Evolutionary conservation across 2,329 filamentous ascomycete genomes (phyloP), one percentile per base, ranked within the genome.

Genomic region (Diaporthe amygdali): DNA sequence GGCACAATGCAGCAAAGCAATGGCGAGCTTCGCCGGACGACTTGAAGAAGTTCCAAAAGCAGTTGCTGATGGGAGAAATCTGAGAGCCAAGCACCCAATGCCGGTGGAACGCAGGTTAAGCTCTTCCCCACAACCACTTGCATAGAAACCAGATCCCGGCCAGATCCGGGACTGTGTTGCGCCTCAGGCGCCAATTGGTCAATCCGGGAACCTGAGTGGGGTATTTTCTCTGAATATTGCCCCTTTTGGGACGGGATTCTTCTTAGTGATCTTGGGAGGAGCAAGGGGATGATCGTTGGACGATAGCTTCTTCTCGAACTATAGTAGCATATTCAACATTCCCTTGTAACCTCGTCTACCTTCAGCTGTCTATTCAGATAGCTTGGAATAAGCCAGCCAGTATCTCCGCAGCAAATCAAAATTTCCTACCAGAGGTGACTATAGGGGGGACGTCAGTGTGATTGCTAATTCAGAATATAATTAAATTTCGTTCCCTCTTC

Each of bases 61-160:
- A 32, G 56, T 63, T 63, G 56, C 56, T 46, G 46, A 27, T 46
- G 56, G 56, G 56, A 63, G 56, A 63, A 63, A 47, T 46, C 56
- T 22, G 17, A 20, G 4, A 34, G 27, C 56, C 56, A 25, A 32
- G 39, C 27, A 8, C 27, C 25, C 56, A 22, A 10, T 63, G 39
- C 25, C 56, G 56, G 25, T 15, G 56, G 39, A 25, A 34, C 27
- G 30, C 37, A 46, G 10, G 39, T 61, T 32, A 61, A 32, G 25
- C 27, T 32, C 39, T 14, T 61, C 56, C 41, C 56, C 56, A 61
- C 56, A 46, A 22, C 9, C 39, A n/a, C 55, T 41, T 44, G n/a
- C n/a, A n/a, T n/a, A 27, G 41, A 61, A 9, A 46, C 37, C 25
- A 22, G 15, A 17, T 15, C 56, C 56, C 56, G 56, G 56, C 15